A percentile compares a stretch with the other conserved stretches of the same genome.
These are phyloP conservation scores for Aspergillus fijiensis DNA, from an alignment of 2,329 filamentous ascomycete species.

Conservation along the genomic window DNA sequence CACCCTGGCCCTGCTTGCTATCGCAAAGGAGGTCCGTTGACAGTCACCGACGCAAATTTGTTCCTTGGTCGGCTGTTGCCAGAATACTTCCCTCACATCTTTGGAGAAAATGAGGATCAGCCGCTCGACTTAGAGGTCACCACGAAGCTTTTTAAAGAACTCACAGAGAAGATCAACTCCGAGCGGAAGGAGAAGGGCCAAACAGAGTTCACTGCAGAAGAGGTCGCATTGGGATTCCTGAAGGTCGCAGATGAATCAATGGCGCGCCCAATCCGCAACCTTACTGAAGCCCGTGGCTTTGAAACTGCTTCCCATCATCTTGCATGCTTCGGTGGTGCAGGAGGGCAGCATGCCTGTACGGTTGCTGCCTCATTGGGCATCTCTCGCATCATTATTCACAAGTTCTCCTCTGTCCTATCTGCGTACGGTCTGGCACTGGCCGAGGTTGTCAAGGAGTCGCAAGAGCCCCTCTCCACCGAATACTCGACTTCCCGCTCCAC, in stretches of 20 bases:
- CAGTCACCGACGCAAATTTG: constrained; percentile 89
- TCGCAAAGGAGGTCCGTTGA: constrained; percentile 83
- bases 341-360: constrained; percentile 88
- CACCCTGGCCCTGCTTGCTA: constrained; percentile 92
- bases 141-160: constrained; percentile 69
- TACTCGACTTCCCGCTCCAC: constrained; percentile 45
- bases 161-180: constrained; percentile 59
- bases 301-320: constrained; percentile 88
- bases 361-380: constrained; percentile 85
- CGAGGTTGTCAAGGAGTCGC: constrained; percentile 87
- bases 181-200: constrained; percentile 53
- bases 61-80: constrained; percentile 82
- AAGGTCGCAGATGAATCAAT: constrained; percentile 47
- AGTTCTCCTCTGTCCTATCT: constrained; percentile 87
- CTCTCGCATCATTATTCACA: constrained; percentile 79
- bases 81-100: constrained; percentile 95
- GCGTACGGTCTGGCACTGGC: constrained; percentile 92
- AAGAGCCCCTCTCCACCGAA: constrained; percentile 57
- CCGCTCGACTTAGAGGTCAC: constrained; percentile 75
- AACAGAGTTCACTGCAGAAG: constrained; percentile 52
- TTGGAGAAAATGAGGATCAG: constrained; percentile 84
- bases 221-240: constrained; percentile 44
- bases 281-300: constrained; percentile 89
- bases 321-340: constrained; percentile 88
- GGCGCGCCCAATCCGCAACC: constrained; percentile 74